A percentile compares a stretch with the other conserved stretches of the same genome.
Evolutionary conservation across 2,329 filamentous ascomycete species (phyloP).

Genomic region (Colletotrichum sp.): DNA sequence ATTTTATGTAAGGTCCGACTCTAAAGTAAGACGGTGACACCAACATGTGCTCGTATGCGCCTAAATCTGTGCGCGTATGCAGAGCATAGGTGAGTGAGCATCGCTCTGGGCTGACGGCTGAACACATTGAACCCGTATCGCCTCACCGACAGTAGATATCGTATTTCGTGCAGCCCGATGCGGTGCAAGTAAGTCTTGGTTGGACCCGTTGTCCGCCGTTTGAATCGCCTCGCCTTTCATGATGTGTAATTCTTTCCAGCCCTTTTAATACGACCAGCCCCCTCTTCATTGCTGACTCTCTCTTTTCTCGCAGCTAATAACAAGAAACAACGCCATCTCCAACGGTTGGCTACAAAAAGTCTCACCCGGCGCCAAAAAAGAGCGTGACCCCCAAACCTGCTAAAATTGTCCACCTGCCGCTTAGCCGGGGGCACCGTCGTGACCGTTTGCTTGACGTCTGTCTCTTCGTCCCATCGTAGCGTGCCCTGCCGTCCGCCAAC

Average conservation of each 20-base stretch:
- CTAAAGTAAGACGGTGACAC: background rate
- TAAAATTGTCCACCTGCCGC: conserved; percentile 1
- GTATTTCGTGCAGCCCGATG: background rate
- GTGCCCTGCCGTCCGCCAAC: background rate
- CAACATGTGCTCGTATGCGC: background rate
- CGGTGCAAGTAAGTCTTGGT: background rate
- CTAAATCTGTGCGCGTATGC: conserved; percentile 6
- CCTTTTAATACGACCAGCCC: background rate
- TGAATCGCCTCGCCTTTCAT: background rate
- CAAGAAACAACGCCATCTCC: background rate
- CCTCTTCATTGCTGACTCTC: background rate
- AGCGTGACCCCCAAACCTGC: background rate
- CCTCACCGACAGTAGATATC: background rate
- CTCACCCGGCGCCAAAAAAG: background rate
- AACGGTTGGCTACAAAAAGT: background rate
- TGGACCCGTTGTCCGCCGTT: background rate
- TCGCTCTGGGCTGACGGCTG: background rate
- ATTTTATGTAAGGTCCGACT: background rate
- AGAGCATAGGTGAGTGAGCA: background rate
- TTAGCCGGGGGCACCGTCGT: background rate
- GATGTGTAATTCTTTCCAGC: background rate
- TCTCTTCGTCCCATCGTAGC: conserved; percentile 1
- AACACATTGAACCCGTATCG: background rate
- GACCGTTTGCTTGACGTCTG: conserved; percentile 7
- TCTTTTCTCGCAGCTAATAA: background rate